Percentiles rank a stretch among this genome's conserved stretches.
Evolutionary conservation across 768 basidiomycete genomes (phyloP).

Genomic region (Xerocomellus chrysenteron): DNA sequence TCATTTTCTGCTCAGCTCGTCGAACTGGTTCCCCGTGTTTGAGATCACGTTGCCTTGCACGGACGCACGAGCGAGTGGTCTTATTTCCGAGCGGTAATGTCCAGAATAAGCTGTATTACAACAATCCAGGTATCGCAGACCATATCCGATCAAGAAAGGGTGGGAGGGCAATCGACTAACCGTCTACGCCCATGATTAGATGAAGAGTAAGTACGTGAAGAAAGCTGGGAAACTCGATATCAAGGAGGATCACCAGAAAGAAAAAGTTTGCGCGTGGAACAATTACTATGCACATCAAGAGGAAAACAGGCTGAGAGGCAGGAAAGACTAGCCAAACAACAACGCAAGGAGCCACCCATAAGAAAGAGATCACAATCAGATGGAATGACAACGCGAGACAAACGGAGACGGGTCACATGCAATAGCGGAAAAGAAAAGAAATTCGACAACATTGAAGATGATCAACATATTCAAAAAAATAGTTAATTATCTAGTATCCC

Average conservation of each 20-base stretch:
- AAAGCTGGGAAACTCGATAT: conserved; percentile 12
- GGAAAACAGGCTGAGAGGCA: conserved; percentile 2
- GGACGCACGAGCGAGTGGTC: neutral
- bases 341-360: conserved; percentile 22
- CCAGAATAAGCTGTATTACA: conserved; percentile 37
- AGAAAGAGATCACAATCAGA: conserved; percentile 7
- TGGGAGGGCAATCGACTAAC: conserved; percentile 13
- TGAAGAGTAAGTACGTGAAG: conserved; percentile 25
- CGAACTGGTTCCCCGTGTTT: neutral
- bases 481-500: conserved; percentile 28
- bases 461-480: conserved; percentile 36
- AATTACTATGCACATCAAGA: conserved; percentile 25
- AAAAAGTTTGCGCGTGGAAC: neutral
- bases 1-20: conserved; percentile 3
- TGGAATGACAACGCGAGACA: conserved; percentile 9
- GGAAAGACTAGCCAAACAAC: conserved; percentile 19
- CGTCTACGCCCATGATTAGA: conserved; percentile 24
- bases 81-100: conserved; percentile 22
- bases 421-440: conserved; percentile 2
- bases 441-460: conserved; percentile 30
- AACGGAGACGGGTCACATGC: conserved; percentile 13
- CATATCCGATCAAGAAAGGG: conserved; percentile 30
- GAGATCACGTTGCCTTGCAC: neutral
- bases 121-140: conserved; percentile 38
- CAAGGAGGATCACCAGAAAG: conserved; percentile 6